Conservation (phyloP, 768 basidiomycete genomes). For the Ramaria sp. region DNA sequence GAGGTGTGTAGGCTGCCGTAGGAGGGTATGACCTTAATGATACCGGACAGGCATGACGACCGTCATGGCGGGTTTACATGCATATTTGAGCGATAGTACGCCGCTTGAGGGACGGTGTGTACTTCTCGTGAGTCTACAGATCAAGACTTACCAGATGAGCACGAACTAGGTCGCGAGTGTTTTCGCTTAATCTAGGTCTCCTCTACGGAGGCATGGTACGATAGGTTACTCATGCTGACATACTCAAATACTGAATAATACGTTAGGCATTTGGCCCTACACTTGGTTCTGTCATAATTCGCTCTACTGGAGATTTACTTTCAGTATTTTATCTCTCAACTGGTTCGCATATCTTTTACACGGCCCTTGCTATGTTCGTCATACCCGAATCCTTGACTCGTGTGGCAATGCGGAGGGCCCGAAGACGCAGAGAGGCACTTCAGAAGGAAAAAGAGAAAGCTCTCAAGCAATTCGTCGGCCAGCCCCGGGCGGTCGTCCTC, state of each 20-base stretch:
- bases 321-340: constrained; percentile 65
- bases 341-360: constrained; percentile 36
- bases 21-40: neutral
- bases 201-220: constrained; percentile 51
- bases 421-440: constrained; percentile 18
- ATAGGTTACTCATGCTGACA: neutral
- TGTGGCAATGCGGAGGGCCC: constrained; percentile 33
- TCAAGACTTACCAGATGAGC: neutral
- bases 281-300: constrained; percentile 56
- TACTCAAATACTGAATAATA: neutral
- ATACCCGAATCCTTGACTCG: constrained; percentile 71
- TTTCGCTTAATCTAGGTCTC: constrained; percentile 57
- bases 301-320: constrained; percentile 38
- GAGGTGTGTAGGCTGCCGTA: constrained; percentile 36
- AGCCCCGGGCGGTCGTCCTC: constrained; percentile 14
- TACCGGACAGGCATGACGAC: constrained; percentile 36
- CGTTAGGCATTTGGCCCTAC: constrained; percentile 56
- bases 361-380: constrained; percentile 40
- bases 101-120: constrained; percentile 41
- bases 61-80: constrained; percentile 41
- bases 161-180: constrained; percentile 41
- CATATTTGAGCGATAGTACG: constrained; percentile 62
- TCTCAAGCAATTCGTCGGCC: constrained; percentile 17
- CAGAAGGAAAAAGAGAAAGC: neutral
- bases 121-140: neutral